These are phyloP conservation scores for Annulohypoxylon moriforme DNA, from an alignment of 495 filamentous ascomycete species.

Conservation along the genomic window DNA sequence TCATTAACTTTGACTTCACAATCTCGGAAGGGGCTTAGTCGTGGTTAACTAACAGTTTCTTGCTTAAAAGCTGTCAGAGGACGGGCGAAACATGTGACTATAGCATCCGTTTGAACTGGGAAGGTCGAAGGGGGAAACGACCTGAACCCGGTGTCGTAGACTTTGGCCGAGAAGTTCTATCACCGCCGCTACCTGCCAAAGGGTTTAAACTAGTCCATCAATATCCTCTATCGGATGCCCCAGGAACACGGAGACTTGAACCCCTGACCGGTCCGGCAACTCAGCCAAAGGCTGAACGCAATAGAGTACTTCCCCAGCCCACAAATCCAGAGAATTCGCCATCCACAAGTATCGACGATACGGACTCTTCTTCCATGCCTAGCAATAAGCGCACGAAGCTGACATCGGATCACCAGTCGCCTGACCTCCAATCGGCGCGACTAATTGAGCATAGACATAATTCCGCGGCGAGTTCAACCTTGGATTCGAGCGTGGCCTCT, in stretches of 20 bases:
- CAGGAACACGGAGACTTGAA: slow-evolving; percentile 51
- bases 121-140: slow-evolving; percentile 70
- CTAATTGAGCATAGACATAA: slow-evolving; percentile 42
- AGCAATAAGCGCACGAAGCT: slow-evolving; percentile 45
- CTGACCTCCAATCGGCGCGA: slow-evolving; percentile 35
- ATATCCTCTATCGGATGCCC: slow-evolving; percentile 53
- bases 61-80: slow-evolving; percentile 66
- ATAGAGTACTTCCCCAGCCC: slow-evolving; percentile 26
- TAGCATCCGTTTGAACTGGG: slow-evolving; percentile 87
- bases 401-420: slow-evolving; percentile 36
- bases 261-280: slow-evolving; percentile 39
- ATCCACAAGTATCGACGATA: slow-evolving; percentile 27
- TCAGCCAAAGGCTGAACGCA: slow-evolving; percentile 37
- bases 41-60: slow-evolving; percentile 32
- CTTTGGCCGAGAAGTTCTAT: slow-evolving; percentile 52
- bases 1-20: background rate
- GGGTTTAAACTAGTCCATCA: slow-evolving; percentile 58
- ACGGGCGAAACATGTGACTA: slow-evolving; percentile 86
- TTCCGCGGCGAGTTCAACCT: slow-evolving; percentile 47
- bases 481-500: slow-evolving; percentile 44
- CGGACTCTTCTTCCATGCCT: slow-evolving; percentile 30
- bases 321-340: slow-evolving; percentile 28
- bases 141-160: slow-evolving; percentile 49
- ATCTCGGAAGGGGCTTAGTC: background rate
- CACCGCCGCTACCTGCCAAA: slow-evolving; percentile 55